Conservation (phyloP, 2,329 filamentous ascomycete genomes). For the Fusarium stilboides region DNA sequence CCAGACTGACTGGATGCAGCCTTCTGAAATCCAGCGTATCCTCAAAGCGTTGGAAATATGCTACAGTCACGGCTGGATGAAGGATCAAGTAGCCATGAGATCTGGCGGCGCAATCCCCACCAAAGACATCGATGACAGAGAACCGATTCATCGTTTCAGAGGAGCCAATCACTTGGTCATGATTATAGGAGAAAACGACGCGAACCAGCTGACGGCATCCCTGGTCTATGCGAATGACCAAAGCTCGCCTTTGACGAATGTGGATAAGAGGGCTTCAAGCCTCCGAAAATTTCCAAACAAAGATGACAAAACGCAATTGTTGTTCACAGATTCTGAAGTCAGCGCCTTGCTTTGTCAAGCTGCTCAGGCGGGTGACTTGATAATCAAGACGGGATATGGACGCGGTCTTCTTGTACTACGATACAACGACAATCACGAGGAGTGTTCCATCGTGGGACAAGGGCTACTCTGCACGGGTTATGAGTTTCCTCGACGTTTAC, state of each 20-base stretch:
- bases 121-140: too few relatives aligned
- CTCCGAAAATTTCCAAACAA: too few relatives aligned
- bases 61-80: not conserved
- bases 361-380: not conserved
- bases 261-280: not conserved
- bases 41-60: not conserved
- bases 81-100: too few relatives aligned
- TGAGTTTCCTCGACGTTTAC: not conserved
- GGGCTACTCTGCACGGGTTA: not conserved
- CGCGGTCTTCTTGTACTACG: not conserved
- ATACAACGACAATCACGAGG: too few relatives aligned
- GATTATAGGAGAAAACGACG: too few relatives aligned
- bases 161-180: too few relatives aligned
- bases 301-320: fast-evolving
- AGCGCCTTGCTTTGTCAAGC: not conserved
- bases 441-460: not conserved
- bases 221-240: not conserved
- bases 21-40: not conserved
- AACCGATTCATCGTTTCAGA: too few relatives aligned
- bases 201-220: too few relatives aligned
- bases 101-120: too few relatives aligned
- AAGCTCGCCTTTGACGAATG: not conserved
- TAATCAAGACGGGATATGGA: not conserved
- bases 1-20: too few relatives aligned
- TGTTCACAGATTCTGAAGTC: not conserved